These are phyloP conservation scores for Monosporascus sp. DNA, from an alignment of 2,329 filamentous ascomycete genomes.

Conservation along the genomic window DNA sequence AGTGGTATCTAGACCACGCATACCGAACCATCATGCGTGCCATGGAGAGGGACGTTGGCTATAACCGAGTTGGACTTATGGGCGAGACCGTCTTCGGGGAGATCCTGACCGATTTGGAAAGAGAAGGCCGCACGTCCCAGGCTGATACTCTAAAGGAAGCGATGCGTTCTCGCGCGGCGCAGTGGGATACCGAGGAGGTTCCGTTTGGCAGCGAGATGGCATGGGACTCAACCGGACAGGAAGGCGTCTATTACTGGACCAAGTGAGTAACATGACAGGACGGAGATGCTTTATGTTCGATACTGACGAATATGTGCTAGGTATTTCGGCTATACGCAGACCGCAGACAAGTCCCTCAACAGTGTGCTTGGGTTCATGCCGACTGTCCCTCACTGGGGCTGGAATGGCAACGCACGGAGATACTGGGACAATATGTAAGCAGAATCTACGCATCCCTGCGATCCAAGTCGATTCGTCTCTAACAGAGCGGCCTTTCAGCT, in stretches of 20 bases:
- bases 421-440: constrained; percentile 56
- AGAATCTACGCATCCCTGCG: neutral
- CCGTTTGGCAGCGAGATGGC: constrained; percentile 58
- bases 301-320: constrained; percentile 11
- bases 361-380: constrained; percentile 53
- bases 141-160: constrained; percentile 34
- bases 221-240: constrained; percentile 59
- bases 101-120: constrained; percentile 44
- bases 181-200: constrained; percentile 45
- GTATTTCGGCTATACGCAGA: constrained; percentile 44
- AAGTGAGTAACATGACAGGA: constrained; percentile 28
- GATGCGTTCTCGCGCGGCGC: constrained; percentile 44
- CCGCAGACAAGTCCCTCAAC: constrained; percentile 44
- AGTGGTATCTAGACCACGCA: constrained; percentile 52
- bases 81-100: constrained; percentile 54
- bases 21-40: constrained; percentile 42
- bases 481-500: constrained; percentile 18
- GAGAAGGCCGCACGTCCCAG: constrained; percentile 38
- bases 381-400: constrained; percentile 55
- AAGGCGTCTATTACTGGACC: constrained; percentile 56
- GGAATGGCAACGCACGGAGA: constrained; percentile 55
- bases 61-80: constrained; percentile 48
- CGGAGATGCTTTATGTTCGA: neutral
- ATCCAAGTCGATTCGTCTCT: neutral
- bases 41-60: constrained; percentile 35